Evolutionary conservation across 2,329 filamentous ascomycete species (phyloP).

Genomic region (Calonectria multiphialidica): DNA sequence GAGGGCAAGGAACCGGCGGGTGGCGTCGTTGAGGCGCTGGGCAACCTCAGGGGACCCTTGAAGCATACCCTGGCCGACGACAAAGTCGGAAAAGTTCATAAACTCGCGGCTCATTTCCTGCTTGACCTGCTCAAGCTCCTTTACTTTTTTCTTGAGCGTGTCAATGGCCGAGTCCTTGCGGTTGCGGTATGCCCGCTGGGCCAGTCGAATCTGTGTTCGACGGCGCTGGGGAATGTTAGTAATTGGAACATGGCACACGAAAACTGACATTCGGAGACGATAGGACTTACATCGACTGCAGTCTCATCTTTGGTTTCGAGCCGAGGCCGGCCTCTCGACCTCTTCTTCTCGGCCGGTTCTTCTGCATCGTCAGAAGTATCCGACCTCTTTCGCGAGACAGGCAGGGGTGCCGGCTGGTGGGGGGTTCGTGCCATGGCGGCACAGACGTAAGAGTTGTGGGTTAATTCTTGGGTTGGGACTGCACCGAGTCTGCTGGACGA

Average conservation of each 20-base stretch:
- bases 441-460: neutral
- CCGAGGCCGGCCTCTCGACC: conserved; percentile 79
- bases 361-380: conserved; percentile 41
- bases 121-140: conserved; percentile 76
- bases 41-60: conserved; percentile 68
- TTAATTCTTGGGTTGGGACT: neutral
- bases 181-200: conserved; percentile 86
- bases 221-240: conserved; percentile 69
- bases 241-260: neutral
- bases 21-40: conserved; percentile 67
- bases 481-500: neutral
- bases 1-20: conserved; percentile 69
- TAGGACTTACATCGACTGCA: conserved; percentile 77
- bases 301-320: conserved; percentile 84
- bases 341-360: conserved; percentile 64
- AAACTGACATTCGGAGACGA: conserved; percentile 42
- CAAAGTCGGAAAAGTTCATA: conserved; percentile 73
- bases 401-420: neutral
- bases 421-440: neutral
- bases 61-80: conserved; percentile 68
- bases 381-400: conserved; percentile 39
- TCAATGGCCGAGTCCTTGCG: conserved; percentile 87
- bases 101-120: conserved; percentile 82
- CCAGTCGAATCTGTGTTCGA: conserved; percentile 87
- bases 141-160: conserved; percentile 77